Evolutionary conservation across 371 early-diverging fungal species (phyloP).

Genomic region (Mortierella polycephala): DNA sequence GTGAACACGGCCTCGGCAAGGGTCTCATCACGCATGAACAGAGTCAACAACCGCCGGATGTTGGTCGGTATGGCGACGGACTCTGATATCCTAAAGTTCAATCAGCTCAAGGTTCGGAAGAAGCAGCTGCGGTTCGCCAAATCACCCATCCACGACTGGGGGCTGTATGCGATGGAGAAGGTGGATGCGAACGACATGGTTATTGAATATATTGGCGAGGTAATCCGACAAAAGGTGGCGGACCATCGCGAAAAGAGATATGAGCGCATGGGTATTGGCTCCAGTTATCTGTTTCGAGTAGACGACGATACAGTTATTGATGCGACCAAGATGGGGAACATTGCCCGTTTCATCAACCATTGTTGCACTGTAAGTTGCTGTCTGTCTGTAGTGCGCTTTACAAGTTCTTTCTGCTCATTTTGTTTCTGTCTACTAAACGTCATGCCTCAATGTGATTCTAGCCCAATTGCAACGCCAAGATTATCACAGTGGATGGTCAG

Average conservation of each 20-base stretch:
- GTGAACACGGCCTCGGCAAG: slow-evolving; percentile 56
- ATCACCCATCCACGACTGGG: slow-evolving; percentile 96
- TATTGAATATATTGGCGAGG: slow-evolving; percentile 99
- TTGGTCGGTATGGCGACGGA: slow-evolving; percentile 68
- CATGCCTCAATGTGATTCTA: slow-evolving; percentile 44
- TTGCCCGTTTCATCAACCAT: slow-evolving; percentile 98
- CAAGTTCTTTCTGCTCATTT: background rate
- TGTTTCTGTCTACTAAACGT: slow-evolving; percentile 5
- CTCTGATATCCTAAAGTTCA: slow-evolving; percentile 85
- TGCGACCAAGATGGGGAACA: slow-evolving; percentile 97
- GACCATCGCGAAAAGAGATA: slow-evolving; percentile 95
- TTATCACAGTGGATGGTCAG: slow-evolving; percentile 85
- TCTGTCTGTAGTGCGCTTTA: background rate
- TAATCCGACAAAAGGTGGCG: slow-evolving; percentile 94
- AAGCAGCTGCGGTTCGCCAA: slow-evolving; percentile 90
- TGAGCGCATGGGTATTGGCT: slow-evolving; percentile 91
- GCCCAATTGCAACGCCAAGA: slow-evolving; percentile 97
- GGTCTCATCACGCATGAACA: slow-evolving; percentile 63
- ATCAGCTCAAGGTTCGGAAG: slow-evolving; percentile 89
- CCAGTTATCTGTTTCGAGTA: slow-evolving; percentile 95
- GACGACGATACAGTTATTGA: slow-evolving; percentile 97
- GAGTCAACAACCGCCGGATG: slow-evolving; percentile 73
- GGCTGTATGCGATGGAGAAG: slow-evolving; percentile 92
- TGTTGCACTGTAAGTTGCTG: slow-evolving; percentile 84
- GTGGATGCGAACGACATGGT: slow-evolving; percentile 95